These are phyloP conservation scores for Rubia peregrina DNA, from an alignment of 305 asterid species.

Conservation along the genomic window DNA sequence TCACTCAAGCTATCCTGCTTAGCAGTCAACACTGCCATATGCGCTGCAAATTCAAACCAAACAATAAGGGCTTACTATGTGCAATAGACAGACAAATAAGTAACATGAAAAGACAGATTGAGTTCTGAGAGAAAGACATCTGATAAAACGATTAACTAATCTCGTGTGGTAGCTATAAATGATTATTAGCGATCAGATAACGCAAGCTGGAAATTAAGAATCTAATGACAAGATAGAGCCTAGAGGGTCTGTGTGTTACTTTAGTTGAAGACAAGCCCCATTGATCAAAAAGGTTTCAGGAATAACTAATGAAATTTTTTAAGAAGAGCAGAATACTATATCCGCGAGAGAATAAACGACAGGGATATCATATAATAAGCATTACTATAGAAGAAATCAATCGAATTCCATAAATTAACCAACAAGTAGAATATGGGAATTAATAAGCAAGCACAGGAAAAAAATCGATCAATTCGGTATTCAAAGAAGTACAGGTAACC, in stretches of 20 bases:
- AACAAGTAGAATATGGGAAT: not conserved
- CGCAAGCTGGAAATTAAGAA: too few relatives aligned
- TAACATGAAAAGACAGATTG: not conserved
- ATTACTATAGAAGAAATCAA: not conserved
- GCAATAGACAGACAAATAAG: not conserved
- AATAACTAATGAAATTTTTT: too few relatives aligned
- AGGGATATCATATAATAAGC: not conserved
- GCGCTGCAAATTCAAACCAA: conserved; percentile 10
- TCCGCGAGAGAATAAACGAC: not conserved
- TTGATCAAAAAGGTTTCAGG: too few relatives aligned
- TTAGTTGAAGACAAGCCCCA: too few relatives aligned
- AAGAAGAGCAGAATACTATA: not conserved
- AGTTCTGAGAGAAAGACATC: not conserved
- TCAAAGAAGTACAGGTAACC: not conserved
- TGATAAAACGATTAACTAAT: not conserved
- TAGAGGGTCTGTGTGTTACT: too few relatives aligned
- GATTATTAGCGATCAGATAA: not conserved
- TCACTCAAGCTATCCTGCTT: conserved; percentile 2
- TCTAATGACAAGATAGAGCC: not conserved
- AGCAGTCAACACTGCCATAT: conserved; percentile 15
- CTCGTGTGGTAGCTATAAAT: not conserved
- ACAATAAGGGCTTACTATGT: not conserved
- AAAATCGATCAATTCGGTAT: not conserved
- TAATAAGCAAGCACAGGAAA: not conserved
- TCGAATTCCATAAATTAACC: not conserved